Evolutionary conservation across 176 grass and related monocot genomes (phyloP).

Genomic region (Lolium multiflorum): DNA sequence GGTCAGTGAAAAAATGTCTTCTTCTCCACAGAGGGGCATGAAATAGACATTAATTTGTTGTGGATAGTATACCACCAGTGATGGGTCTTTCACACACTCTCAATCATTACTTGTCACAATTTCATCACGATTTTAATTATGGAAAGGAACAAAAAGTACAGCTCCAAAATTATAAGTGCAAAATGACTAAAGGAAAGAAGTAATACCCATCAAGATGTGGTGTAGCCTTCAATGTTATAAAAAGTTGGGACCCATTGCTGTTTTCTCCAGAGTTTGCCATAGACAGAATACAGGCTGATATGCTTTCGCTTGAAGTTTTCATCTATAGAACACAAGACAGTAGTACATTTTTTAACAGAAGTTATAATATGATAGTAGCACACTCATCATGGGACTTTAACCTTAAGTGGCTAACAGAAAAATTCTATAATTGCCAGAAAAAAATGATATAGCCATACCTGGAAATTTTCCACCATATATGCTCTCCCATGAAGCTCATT

Average conservation of each 20-base stretch:
- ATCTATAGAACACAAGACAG: conserved; percentile 56
- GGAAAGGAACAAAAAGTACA: conserved; percentile 8
- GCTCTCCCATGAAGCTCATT: no score
- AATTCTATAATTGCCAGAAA: neutral
- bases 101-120: neutral
- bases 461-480: conserved; percentile 86
- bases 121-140: conserved; percentile 11
- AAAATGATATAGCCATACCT: conserved; percentile 52
- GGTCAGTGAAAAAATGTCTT: conserved; percentile 2
- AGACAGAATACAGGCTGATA: conserved; percentile 66
- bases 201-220: conserved; percentile 76
- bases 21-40: neutral
- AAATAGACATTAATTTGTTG: neutral
- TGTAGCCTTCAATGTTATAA: conserved; percentile 62
- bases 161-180: neutral
- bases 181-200: conserved; percentile 33
- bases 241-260: conserved; percentile 74
- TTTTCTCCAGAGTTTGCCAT: conserved; percentile 74
- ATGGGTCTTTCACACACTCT: conserved; percentile 29
- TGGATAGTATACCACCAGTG: neutral
- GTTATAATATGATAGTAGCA: conserved; percentile 9
- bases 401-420: conserved; percentile 1
- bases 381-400: neutral
- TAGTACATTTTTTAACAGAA: conserved; percentile 30
- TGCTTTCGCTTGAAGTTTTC: conserved; percentile 80